Evolutionary conservation across 768 basidiomycete species (phyloP), one percentile per base, ranked within the genome.

Genomic region (Filobasidium floriforme): DNA sequence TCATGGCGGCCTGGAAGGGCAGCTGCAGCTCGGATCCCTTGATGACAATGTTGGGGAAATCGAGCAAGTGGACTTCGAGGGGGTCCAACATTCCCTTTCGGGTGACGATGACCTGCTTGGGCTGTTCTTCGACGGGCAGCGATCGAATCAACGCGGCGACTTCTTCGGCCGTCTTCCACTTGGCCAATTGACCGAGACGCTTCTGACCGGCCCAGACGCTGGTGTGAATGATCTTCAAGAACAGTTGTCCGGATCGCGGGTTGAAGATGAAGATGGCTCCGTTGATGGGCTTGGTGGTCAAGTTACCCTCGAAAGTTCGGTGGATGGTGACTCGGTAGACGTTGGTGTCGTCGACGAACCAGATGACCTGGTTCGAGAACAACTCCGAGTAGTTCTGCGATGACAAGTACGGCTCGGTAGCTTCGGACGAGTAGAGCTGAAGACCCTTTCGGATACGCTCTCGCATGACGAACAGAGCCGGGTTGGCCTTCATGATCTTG

Each of bases 201-300:
- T 99, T 99, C 80, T 99, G 96, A 75, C 96, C 96, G 65, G 96
- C 96, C 96, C 96, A 99, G n/a, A 98, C 96, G 74, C 93, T 97
- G 1, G 96, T 99, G 79, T 99, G 96, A 68, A 99, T 99, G 80
- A 99, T 88, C 83, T 99, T 99, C 79, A 99, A 80, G 87, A 98
- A 98, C 41, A 98, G 80, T 73, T 99, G 96, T 32, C 96, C 96
- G 29, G 96, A 96, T 61, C 96, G 88, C 71, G 96, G 96, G 81
- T 98, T 98, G 84, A 98, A 98, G 76, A 99, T 98, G 62, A 66
- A 69, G 69, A 73, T 72, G 60, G 71, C 70, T 70, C 77, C 77
- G 70, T 78, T 97, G 82, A 99, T 96, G 7, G 94, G 96, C 79
- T 98, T 98, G 19, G 96, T 98, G 9, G 94, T 98, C 85, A 98